These are phyloP conservation scores for Aegle marmelos DNA, from an alignment of 345 rosid species.

Conservation along the genomic window DNA sequence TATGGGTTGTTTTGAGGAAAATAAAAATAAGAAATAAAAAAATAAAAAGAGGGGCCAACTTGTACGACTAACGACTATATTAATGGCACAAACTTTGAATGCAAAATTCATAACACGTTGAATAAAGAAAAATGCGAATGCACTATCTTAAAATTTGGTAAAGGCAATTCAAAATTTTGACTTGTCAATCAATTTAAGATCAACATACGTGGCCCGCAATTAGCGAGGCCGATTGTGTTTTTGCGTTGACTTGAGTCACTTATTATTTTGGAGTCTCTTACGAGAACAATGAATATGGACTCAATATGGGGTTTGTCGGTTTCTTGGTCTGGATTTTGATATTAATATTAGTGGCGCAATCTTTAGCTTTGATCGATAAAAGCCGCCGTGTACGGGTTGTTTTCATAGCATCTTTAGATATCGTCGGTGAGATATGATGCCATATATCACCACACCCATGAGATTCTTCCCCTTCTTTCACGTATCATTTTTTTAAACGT, in stretches of 20 bases:
- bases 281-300: background rate
- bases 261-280: constrained; percentile 4
- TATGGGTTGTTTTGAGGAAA: too few relatives aligned
- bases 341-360: background rate
- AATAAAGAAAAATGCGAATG: too few relatives aligned
- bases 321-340: background rate
- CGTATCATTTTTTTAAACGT: too few relatives aligned
- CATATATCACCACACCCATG: too few relatives aligned
- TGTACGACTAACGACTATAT: too few relatives aligned
- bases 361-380: background rate
- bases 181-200: too few relatives aligned
- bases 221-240: background rate
- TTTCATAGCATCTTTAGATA: background rate
- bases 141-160: too few relatives aligned
- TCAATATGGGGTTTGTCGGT: background rate
- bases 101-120: too few relatives aligned
- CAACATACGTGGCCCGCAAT: background rate
- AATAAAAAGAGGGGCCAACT: background rate
- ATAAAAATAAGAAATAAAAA: background rate
- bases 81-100: too few relatives aligned
- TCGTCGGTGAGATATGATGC: background rate
- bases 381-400: background rate
- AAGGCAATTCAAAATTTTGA: too few relatives aligned
- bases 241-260: background rate
- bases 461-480: too few relatives aligned